Conservation (phyloP, 805 yeast genomes). For the Danielozyma ontarioensis region DNA sequence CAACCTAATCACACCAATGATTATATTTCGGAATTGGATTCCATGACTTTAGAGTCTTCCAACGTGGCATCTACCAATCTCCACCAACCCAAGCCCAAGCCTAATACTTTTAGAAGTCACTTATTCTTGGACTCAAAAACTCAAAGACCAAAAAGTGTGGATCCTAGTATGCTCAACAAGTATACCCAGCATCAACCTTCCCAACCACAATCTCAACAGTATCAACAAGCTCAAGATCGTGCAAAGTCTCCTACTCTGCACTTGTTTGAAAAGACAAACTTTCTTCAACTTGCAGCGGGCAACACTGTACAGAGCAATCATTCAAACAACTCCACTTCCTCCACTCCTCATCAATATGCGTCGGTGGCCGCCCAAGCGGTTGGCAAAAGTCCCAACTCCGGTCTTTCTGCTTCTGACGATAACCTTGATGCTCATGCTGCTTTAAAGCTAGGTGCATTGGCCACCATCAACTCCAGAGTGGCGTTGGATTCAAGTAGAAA, state of each 20-base stretch:
- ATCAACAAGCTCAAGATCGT: slow-evolving; percentile 17
- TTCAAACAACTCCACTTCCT: slow-evolving; percentile 3
- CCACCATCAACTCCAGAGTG: slow-evolving; percentile 57
- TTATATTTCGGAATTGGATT: slow-evolving; percentile 9
- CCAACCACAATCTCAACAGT: slow-evolving; percentile 10
- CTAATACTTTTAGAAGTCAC: slow-evolving; percentile 20
- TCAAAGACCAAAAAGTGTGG: slow-evolving; percentile 18
- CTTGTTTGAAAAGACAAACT: slow-evolving; percentile 39
- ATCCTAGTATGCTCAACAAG: slow-evolving; percentile 10
- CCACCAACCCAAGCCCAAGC: slow-evolving; percentile 39
- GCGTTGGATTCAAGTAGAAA: slow-evolving; percentile 40
- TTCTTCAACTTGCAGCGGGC: slow-evolving; percentile 31
- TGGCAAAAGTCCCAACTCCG: neutral
- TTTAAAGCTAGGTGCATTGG: slow-evolving; percentile 61
- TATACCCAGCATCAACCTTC: slow-evolving; percentile 3
- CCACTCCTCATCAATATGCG: slow-evolving; percentile 5
- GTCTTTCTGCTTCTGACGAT: neutral
- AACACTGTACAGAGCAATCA: slow-evolving; percentile 7
- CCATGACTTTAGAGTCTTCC: slow-evolving; percentile 4
- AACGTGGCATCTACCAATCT: slow-evolving; percentile 8
- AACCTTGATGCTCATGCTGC: slow-evolving; percentile 31
- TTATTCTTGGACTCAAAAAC: slow-evolving; percentile 11
- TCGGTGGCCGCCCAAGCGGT: slow-evolving; percentile 1
- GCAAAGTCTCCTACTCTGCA: slow-evolving; percentile 38
- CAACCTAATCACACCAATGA: slow-evolving; percentile 4